Evolutionary conservation across 805 yeast genomes (phyloP).

Genomic region (Suhomyces sp.): DNA sequence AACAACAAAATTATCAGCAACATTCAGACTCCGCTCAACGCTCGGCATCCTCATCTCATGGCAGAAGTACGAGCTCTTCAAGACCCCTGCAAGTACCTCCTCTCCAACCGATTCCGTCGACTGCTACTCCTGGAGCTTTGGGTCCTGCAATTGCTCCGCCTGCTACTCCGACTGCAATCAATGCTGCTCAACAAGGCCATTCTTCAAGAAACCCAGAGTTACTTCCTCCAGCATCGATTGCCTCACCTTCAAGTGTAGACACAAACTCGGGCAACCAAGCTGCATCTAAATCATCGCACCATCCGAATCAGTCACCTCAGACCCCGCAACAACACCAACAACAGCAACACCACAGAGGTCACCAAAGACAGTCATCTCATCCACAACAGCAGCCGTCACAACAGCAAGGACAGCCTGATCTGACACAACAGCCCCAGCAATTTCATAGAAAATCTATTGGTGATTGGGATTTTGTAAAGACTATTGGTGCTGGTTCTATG

Average conservation of each 20-base stretch:
- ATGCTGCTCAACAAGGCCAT: constrained; percentile 6
- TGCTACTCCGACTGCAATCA: constrained; percentile 5
- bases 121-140: too few species aligned
- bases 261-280: background rate
- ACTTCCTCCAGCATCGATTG: constrained; percentile 33
- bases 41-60: constrained; percentile 3
- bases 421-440: constrained; percentile 31
- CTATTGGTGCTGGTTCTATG: constrained; percentile 98
- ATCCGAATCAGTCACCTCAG: background rate
- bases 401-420: constrained; percentile 4
- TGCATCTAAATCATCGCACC: background rate
- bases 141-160: constrained; percentile 3
- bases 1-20: constrained; percentile 4
- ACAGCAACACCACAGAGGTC: constrained; percentile 14
- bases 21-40: background rate
- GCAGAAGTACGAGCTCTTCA: constrained; percentile 7
- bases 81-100: constrained; percentile 1
- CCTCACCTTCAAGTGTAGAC: constrained; percentile 13
- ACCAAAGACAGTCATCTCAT: constrained; percentile 12
- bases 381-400: constrained; percentile 1
- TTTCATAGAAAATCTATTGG: constrained; percentile 89
- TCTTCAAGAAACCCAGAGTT: constrained; percentile 22
- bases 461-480: constrained; percentile 93
- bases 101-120: constrained; percentile 3
- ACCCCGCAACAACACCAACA: constrained; percentile 9